phyloP scores from a whole-genome alignment of 2,329 filamentous ascomycete species.

The Stachybotrys chartarum region DNA sequence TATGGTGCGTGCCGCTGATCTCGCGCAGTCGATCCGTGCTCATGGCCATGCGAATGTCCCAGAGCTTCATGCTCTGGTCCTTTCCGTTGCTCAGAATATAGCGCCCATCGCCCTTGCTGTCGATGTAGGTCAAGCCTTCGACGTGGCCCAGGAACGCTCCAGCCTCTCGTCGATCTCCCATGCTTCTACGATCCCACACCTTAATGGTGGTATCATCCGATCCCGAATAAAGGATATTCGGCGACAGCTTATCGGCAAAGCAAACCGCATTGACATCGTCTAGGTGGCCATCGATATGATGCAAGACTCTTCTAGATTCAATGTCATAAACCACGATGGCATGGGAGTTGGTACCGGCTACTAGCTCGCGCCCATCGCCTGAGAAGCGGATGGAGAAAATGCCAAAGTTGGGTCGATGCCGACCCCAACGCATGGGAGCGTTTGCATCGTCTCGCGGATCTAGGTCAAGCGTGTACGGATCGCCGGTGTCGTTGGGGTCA shows the following conservation, averaged over 20 bases:
- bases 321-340: conserved; percentile 90
- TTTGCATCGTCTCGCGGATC: conserved; percentile 12
- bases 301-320: conserved; percentile 66
- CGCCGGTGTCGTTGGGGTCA: conserved; percentile 72
- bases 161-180: conserved; percentile 71
- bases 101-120: conserved; percentile 62
- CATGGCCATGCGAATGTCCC: conserved; percentile 90
- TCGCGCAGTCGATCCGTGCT: conserved; percentile 56
- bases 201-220: conserved; percentile 92
- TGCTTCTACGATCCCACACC: conserved; percentile 91
- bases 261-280: conserved; percentile 96
- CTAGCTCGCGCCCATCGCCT: conserved; percentile 82
- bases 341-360: conserved; percentile 75
- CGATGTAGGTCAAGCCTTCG: conserved; percentile 61
- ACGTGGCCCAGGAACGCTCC: conserved; percentile 61
- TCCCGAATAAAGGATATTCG: conserved; percentile 92
- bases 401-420: conserved; percentile 34
- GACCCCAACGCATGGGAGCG: conserved; percentile 15
- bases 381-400: conserved; percentile 93
- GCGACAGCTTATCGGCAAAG: conserved; percentile 81
- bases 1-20: conserved; percentile 48
- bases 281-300: conserved; percentile 70
- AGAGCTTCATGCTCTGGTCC: conserved; percentile 95
- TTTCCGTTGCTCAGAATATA: conserved; percentile 94
- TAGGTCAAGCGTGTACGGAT: conserved; percentile 75